Base-by-base conservation (phyloP, 352 stramenopile species). In the Phytophthora aleatoria region DNA sequence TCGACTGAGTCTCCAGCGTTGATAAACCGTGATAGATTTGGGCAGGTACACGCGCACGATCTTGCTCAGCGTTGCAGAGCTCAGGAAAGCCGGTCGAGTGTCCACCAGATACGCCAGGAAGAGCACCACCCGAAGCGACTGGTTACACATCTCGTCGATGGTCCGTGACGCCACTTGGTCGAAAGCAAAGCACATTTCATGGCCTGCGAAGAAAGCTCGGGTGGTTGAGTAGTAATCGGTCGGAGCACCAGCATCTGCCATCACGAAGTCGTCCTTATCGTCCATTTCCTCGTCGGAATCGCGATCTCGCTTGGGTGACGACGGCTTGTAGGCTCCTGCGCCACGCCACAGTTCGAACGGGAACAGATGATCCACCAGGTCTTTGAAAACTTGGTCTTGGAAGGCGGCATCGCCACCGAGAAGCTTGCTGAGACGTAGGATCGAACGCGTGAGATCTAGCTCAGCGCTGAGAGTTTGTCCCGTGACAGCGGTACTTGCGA, bases 61-160 rank as follows among this genome's bases (percentile, higher is more conserved):
- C 8, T 71, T 68, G 24, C 67, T 74, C 41, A 93, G 38, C 0
- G 71, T 79, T 3, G 61, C 45, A 16, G 73, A 69, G 12, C 68
- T 73, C 49, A 93, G 27, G 48, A 91, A 91, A 0, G 74, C 65
- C 4, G 81, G 71, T 31, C 81, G 76, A 5, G 79, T 77, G 35
- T 93, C 84, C 2, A 81, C 69, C 16, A 93, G 51, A 61, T 85
- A 88, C 27, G 81, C 71, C 26, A 93, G 61, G 30, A 87, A 87
- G 5, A 93, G 64, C 33, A 93, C 82, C 0, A 89, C 73, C 3
- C 84, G 80, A 41, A 90, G 71, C 6, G 80, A 72, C 35, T 90
- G 79, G 3, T 72, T 61, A 49, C 80, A 87, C 77, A 93, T 81
- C 31, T 83, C 75, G 38, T 91, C 81, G 26, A 92, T 77, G 1